Base-by-base conservation (phyloP, 2,329 filamentous ascomycete species). In the Aurifilum marmelostoma region DNA sequence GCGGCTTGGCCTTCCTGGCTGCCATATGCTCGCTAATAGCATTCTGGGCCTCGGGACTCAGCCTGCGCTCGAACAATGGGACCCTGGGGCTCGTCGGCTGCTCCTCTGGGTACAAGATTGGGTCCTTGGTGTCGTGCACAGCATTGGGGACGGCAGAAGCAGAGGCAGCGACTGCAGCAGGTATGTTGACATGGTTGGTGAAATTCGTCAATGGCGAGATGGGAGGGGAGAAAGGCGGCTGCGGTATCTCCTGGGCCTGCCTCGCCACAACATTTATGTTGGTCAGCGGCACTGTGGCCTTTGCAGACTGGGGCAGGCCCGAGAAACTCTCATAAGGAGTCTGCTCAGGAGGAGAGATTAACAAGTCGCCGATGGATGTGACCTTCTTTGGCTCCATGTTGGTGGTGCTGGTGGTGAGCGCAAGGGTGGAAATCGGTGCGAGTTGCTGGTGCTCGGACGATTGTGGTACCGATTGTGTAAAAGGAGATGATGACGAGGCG, bases 321-420 rank as follows among this genome's bases (percentile, higher is more conserved):
- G 56, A 59, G 76, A 89, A 89, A 73, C 78, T 87, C 72, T 89
- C 87, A 52, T 81, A 78, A 63, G 81, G 83, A 43, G 82, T 76
- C n/a, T 81, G 80, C 50, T 89, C 87, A 29, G 88, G 88, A 41
- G 88, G 88, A 29, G 88, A 90, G 47, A 70, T 70, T 84, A 90
- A 88, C 69, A 90, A 79, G 71, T 81, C 88, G 79, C 77, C 83
- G 72, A 87, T 85, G 71, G 84, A 81, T 66, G 83, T 74, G 2
- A 76, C 73, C 72, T 84, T 85, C 75, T 81, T 84, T 5, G 73
- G 54, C 41, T 75, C 70, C 58, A 66, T 59, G 14, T 64, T 43
- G 32, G 66, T 54, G 14, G 64, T 54, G 32, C 66, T 4, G 34
- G 4, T 34, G 8, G 34, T 34, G 34, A n/a, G 34, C 21, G 58